Evolutionary conservation across 257 asterid species (phyloP).

Genomic region (Nicotiana benthamiana): DNA sequence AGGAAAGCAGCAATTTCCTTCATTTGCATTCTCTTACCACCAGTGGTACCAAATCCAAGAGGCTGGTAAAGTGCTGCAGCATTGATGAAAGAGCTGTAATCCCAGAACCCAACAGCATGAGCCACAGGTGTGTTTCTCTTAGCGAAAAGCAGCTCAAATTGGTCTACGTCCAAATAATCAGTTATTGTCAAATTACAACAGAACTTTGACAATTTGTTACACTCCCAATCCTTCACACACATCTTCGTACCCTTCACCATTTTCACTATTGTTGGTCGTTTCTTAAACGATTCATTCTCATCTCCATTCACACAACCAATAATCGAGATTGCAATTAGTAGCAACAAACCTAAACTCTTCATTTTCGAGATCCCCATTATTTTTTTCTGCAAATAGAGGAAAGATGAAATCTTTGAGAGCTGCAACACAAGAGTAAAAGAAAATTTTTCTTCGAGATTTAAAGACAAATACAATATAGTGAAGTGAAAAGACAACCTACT

Average conservation of each 20-base stretch:
- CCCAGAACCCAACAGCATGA: conserved; percentile 82
- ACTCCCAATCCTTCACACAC: conserved; percentile 80
- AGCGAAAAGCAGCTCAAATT: conserved; percentile 61
- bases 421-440: not conserved
- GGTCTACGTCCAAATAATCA: conserved; percentile 56
- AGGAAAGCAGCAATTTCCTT: conserved; percentile 70
- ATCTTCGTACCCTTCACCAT: conserved; percentile 54
- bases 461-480: not conserved
- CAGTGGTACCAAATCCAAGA: conserved; percentile 81
- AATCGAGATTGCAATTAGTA: conserved; percentile 11
- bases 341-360: conserved; percentile 14
- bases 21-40: conserved; percentile 58
- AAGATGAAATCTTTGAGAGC: not conserved
- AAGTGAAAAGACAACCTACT: not conserved
- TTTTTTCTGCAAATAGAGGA: not conserved
- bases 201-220: conserved; percentile 37
- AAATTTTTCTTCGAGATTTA: not conserved
- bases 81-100: conserved; percentile 56
- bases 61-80: conserved; percentile 71
- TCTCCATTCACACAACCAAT: conserved; percentile 3
- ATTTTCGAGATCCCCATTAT: conserved; percentile 8
- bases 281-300: conserved; percentile 24
- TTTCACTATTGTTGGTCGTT: conserved; percentile 37
- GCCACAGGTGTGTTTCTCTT: conserved; percentile 70
- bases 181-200: conserved; percentile 81